Conservation (phyloP, 139 green algal species). For the Nannochloris sp. region DNA sequence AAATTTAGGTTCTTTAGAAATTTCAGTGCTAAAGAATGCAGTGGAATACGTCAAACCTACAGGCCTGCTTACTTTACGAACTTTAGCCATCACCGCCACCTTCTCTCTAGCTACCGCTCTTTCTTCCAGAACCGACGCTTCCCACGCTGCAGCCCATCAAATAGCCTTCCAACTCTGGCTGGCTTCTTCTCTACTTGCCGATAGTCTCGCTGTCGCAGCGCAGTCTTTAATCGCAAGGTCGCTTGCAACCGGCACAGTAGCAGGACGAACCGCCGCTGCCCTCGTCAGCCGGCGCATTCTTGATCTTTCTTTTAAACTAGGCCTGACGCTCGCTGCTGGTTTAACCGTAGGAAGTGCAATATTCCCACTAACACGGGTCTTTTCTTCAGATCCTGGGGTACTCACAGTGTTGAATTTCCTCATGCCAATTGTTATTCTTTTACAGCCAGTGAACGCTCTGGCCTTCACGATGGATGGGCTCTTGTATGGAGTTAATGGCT, state of each 20-base stretch:
- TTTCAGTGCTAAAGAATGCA: neutral
- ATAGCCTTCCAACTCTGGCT: constrained; percentile 73
- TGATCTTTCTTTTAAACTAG: constrained; percentile 28
- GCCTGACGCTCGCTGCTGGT: constrained; percentile 21
- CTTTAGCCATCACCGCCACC: constrained; percentile 39
- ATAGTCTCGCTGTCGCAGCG: constrained; percentile 69
- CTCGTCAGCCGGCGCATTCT: constrained; percentile 25
- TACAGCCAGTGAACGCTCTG: constrained; percentile 49
- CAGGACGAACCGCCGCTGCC: neutral
- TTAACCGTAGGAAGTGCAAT: constrained; percentile 16
- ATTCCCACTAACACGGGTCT: constrained; percentile 20
- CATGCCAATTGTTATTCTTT: constrained; percentile 29
- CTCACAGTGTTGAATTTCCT: constrained; percentile 28
- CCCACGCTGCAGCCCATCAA: constrained; percentile 53
- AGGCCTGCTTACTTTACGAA: constrained; percentile 55
- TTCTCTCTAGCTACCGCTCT: constrained; percentile 56
- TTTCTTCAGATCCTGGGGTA: constrained; percentile 47
- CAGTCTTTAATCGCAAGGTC: constrained; percentile 61
- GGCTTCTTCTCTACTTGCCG: constrained; percentile 56
- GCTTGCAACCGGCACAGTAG: constrained; percentile 25
- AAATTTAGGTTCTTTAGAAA: neutral
- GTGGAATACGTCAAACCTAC: constrained; percentile 4
- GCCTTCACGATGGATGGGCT: constrained; percentile 52
- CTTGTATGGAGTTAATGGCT: constrained; percentile 27
- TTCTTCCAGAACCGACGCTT: constrained; percentile 31